Evolutionary conservation across 495 filamentous ascomycete genomes (phyloP).

Genomic region (Trichoderma orchidacearum): DNA sequence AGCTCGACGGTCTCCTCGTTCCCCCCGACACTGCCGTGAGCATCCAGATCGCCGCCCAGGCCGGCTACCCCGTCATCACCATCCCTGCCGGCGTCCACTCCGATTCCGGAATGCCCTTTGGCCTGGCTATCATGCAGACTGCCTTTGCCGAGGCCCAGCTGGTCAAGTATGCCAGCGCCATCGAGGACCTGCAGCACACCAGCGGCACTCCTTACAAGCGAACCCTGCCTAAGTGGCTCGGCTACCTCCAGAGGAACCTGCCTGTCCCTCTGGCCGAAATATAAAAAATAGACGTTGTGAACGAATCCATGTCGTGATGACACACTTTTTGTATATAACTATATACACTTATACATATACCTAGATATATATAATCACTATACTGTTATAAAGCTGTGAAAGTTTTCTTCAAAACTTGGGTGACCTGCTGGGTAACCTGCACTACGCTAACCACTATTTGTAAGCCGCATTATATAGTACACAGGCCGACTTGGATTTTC

Average conservation of each 20-base stretch:
- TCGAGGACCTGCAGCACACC: conserved; percentile 39
- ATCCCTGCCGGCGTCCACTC: conserved; percentile 43
- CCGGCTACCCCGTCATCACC: conserved; percentile 59
- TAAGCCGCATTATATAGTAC: too few relatives aligned
- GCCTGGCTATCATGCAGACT: conserved; percentile 50
- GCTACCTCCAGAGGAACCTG: conserved; percentile 9
- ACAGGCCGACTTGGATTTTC: too few relatives aligned
- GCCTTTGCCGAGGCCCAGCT: conserved; percentile 49
- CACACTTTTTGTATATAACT: background rate
- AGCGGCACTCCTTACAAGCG: conserved; percentile 6
- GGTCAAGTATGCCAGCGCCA: conserved; percentile 52
- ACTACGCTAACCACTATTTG: too few relatives aligned
- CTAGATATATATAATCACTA: background rate
- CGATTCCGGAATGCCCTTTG: conserved; percentile 53
- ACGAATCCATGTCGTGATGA: background rate
- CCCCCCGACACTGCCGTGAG: conserved; percentile 54
- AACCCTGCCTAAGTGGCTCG: conserved; percentile 9
- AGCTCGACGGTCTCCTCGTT: conserved; percentile 47
- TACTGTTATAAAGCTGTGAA: too few relatives aligned
- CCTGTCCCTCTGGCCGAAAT: conserved; percentile 5
- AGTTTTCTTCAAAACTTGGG: too few relatives aligned
- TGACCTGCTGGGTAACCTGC: too few relatives aligned
- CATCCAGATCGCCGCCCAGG: conserved; percentile 37
- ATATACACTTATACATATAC: background rate
- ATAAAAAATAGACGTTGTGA: background rate